Evolutionary conservation across 2,329 filamentous ascomycete species (phyloP).

Genomic region (Chalaropsis ovoidea): DNA sequence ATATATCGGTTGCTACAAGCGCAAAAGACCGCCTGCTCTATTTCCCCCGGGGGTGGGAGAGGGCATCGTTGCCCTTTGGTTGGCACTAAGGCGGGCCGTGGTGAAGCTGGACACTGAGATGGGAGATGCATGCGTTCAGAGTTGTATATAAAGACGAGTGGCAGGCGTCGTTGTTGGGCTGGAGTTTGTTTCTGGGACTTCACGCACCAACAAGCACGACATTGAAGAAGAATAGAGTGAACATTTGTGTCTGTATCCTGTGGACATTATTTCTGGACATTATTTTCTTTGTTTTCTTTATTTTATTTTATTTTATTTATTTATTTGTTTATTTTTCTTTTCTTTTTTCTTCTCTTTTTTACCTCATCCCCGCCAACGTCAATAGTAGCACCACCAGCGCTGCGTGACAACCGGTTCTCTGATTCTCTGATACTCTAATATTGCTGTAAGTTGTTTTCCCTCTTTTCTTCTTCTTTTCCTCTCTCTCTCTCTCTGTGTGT

Average conservation of each 20-base stretch:
- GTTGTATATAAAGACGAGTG: neutral
- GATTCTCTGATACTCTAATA: neutral
- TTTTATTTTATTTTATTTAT: no score
- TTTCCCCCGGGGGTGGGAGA: no score
- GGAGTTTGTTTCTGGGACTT: neutral
- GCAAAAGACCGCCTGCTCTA: neutral
- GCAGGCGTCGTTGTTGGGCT: neutral
- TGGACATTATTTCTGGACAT: no score
- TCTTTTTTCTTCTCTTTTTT: no score
- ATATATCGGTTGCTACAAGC: constrained; percentile 2
- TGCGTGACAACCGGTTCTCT: no score
- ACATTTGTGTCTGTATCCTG: no score
- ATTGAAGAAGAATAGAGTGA: no score
- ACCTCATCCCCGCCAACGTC: no score
- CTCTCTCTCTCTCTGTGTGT: neutral
- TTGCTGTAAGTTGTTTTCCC: constrained; percentile 7
- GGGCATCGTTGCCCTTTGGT: neutral
- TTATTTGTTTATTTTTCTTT: neutral
- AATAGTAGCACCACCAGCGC: no score
- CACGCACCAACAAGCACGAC: no score
- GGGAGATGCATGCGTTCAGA: neutral
- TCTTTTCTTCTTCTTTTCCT: constrained; percentile 10
- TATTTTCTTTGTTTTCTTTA: no score
- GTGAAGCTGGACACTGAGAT: neutral
- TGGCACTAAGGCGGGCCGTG: neutral